phyloP scores from a whole-genome alignment of 139 green algal species.

The Chlorella sorokiniana region DNA sequence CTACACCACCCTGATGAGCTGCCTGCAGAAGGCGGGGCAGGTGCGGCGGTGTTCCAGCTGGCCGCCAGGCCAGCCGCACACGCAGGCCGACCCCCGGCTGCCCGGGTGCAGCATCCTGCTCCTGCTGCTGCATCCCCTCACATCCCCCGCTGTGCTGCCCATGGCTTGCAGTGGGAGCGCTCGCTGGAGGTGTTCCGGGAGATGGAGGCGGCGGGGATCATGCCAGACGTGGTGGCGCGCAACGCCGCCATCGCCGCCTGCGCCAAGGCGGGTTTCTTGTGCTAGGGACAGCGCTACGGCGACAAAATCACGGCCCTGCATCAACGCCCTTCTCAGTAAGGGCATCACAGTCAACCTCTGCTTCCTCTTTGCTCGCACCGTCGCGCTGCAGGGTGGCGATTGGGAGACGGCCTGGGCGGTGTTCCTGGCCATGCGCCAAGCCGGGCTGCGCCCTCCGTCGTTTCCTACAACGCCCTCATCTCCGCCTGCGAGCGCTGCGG shows the following conservation, averaged over 20 bases:
- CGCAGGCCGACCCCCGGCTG: background rate
- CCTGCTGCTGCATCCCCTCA: background rate
- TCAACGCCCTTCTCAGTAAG: too few species aligned
- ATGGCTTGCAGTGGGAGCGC: conserved; percentile 39
- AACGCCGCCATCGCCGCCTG: conserved; percentile 87
- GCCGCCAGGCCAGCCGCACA: too few species aligned
- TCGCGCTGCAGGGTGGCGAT: conserved; percentile 33
- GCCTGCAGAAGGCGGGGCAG: conserved; percentile 35
- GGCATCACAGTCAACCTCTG: too few species aligned
- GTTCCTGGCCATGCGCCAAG: conserved; percentile 43
- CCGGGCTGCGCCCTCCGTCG: conserved; percentile 38
- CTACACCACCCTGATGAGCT: conserved; percentile 59
- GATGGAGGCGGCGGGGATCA: conserved; percentile 66
- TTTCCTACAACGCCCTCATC: conserved; percentile 82
- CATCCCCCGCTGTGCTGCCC: background rate
- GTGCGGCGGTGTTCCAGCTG: conserved; percentile 28
- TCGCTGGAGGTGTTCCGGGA: conserved; percentile 49
- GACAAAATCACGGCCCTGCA: too few species aligned
- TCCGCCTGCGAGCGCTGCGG: conserved; percentile 65
- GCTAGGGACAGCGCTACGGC: too few species aligned
- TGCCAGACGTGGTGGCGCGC: conserved; percentile 81
- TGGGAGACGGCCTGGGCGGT: conserved; percentile 45
- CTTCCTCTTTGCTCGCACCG: too few species aligned
- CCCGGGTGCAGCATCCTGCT: background rate
- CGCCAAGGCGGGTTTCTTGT: conserved; percentile 59